Conservation (phyloP, 805 yeast genomes). For the Kodamaea lidongshanica region DNA sequence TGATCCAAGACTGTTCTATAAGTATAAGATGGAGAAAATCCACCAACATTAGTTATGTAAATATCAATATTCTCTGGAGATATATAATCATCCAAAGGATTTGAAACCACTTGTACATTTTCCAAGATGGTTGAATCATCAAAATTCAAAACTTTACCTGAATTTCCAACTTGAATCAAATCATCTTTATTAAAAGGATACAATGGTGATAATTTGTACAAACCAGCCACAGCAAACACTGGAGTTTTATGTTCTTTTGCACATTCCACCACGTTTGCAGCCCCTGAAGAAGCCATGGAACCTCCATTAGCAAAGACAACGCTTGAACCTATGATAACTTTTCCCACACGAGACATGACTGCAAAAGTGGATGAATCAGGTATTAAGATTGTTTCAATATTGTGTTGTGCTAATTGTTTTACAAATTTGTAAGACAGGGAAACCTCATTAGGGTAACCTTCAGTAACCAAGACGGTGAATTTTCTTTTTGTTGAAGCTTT, state of each 20-base stretch:
- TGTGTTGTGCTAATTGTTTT: conserved; percentile 69
- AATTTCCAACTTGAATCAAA: conserved; percentile 84
- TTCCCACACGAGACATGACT: conserved; percentile 95
- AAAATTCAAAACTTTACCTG: conserved; percentile 81
- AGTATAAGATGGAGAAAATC: conserved; percentile 92
- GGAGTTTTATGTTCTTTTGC: conserved; percentile 96
- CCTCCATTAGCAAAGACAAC: conserved; percentile 97
- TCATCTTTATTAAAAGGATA: conserved; percentile 86
- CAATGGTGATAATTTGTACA: conserved; percentile 85
- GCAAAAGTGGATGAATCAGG: conserved; percentile 94
- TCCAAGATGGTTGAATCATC: conserved; percentile 65
- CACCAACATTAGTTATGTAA: conserved; percentile 91
- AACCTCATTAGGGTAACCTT: conserved; percentile 86
- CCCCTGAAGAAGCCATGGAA: conserved; percentile 83
- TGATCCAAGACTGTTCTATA: conserved; percentile 93
- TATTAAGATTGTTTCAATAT: conserved; percentile 82
- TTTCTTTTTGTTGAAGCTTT: conserved; percentile 85
- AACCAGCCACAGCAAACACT: conserved; percentile 90
- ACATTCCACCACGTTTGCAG: conserved; percentile 87
- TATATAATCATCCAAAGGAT: conserved; percentile 85
- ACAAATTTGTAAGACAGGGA: conserved; percentile 73
- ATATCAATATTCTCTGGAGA: conserved; percentile 93
- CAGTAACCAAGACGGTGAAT: conserved; percentile 88
- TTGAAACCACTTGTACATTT: conserved; percentile 66
- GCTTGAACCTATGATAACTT: conserved; percentile 87